Evolutionary conservation across 345 rosid species (phyloP).

Genomic region (Aurinia saxatilis): DNA sequence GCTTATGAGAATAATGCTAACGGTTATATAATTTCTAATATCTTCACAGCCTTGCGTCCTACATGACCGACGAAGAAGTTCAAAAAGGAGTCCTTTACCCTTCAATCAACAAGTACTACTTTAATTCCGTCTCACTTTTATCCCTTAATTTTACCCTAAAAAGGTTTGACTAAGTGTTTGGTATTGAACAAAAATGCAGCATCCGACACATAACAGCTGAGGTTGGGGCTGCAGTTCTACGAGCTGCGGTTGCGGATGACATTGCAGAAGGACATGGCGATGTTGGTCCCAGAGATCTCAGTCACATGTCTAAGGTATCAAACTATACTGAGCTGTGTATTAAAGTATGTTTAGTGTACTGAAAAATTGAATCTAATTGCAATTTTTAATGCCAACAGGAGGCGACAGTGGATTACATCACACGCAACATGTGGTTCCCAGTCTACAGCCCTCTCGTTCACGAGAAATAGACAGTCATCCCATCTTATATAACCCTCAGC

Average conservation of each 20-base stretch:
- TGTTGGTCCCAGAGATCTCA: conserved; percentile 63
- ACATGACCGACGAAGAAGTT: conserved; percentile 83
- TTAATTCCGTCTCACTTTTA: neutral
- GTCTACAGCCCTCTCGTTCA: conserved; percentile 90
- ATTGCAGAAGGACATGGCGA: conserved; percentile 85
- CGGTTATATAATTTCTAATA: conserved; percentile 1
- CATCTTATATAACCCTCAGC: neutral
- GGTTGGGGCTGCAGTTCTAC: conserved; percentile 90
- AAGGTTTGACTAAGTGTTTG: neutral
- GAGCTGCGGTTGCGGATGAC: conserved; percentile 72
- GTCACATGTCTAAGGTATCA: conserved; percentile 74
- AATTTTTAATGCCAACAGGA: conserved; percentile 45
- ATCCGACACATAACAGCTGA: conserved; percentile 87
- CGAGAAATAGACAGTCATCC: conserved; percentile 53
- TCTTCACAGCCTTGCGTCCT: conserved; percentile 96
- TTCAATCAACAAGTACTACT: conserved; percentile 62
- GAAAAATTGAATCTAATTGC: neutral
- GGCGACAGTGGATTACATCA: conserved; percentile 64
- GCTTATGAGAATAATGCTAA: neutral
- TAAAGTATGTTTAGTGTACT: neutral
- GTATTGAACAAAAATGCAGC: conserved; percentile 40
- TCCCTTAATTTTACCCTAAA: neutral
- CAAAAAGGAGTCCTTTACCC: conserved; percentile 77
- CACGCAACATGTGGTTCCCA: conserved; percentile 84
- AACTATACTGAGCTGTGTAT: neutral